phyloP scores from a whole-genome alignment of 2,329 filamentous ascomycete species.

The Waltergamsia citrina region DNA sequence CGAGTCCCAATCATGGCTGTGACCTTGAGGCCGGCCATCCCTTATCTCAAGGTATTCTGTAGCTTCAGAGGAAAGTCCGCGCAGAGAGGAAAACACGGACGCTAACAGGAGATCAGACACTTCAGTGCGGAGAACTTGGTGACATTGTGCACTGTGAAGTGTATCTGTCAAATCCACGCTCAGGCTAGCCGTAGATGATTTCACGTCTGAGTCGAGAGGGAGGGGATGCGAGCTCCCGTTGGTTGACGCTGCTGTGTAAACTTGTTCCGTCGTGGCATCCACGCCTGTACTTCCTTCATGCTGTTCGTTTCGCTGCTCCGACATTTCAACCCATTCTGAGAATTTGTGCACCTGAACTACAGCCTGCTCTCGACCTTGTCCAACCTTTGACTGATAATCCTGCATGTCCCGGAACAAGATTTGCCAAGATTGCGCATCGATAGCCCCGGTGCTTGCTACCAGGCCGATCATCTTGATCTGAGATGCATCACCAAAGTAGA shows the following conservation, averaged over 20 bases:
- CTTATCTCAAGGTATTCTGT: slow-evolving; percentile 3
- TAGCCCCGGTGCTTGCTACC: slow-evolving; percentile 2
- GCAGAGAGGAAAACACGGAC: slow-evolving; percentile 3
- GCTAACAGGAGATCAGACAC: slow-evolving; percentile 3
- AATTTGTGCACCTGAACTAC: slow-evolving; percentile 2
- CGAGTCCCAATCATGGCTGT: slow-evolving; percentile 2
- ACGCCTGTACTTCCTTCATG: no score
- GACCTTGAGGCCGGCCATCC: slow-evolving; percentile 3
- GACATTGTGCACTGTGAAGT: slow-evolving; percentile 4
- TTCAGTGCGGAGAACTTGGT: slow-evolving; percentile 3
- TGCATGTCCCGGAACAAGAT: slow-evolving; percentile 4
- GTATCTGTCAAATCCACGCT: slow-evolving; percentile 5
- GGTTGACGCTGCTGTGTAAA: no score
- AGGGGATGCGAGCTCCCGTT: no score
- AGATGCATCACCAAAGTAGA: slow-evolving; percentile 4
- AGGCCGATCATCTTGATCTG: slow-evolving; percentile 5
- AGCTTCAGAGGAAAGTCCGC: slow-evolving; percentile 1
- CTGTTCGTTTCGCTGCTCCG: not conserved
- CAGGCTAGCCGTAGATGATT: no score
- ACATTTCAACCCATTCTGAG: slow-evolving; percentile 4
- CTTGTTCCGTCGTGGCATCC: no score
- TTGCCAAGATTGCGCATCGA: slow-evolving; percentile 5
- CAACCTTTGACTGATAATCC: no score
- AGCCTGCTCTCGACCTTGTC: not conserved
- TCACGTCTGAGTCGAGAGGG: no score